phyloP scores from a whole-genome alignment of 2,329 filamentous ascomycete species.

The Pseudogymnoascus sp. region DNA sequence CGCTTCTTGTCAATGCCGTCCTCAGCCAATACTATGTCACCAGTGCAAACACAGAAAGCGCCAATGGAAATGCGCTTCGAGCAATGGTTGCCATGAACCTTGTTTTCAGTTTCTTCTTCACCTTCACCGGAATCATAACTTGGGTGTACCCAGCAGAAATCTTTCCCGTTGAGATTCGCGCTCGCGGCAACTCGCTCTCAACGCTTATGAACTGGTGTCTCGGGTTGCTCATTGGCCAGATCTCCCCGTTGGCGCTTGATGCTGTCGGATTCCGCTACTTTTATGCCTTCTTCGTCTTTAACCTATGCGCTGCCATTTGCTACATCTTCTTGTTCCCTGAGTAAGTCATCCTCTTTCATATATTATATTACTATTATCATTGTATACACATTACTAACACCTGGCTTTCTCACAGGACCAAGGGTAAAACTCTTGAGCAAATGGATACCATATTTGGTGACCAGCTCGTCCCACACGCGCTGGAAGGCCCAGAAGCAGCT shows the following conservation, averaged over 20 bases:
- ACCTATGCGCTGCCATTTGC: conserved; percentile 32
- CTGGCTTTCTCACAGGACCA: conserved; percentile 35
- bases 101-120: conserved; percentile 37
- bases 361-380: conserved; percentile 18
- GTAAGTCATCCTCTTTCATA: conserved; percentile 27
- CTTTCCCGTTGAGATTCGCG: conserved; percentile 48
- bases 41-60: conserved; percentile 32
- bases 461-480: conserved; percentile 29
- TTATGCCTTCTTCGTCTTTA: conserved; percentile 41
- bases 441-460: conserved; percentile 34
- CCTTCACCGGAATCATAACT: conserved; percentile 44
- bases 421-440: conserved; percentile 35
- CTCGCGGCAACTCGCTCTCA: conserved; percentile 54
- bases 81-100: conserved; percentile 51
- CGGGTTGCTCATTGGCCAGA: conserved; percentile 46
- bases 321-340: conserved; percentile 12
- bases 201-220: conserved; percentile 50
- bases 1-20: conserved; percentile 46
- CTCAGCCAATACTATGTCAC: conserved; percentile 36
- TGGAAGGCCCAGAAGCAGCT: conserved; percentile 27
- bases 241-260: conserved; percentile 47
- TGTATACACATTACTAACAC: conserved; percentile 16
- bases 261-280: conserved; percentile 42
- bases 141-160: conserved; percentile 52
- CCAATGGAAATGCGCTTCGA: conserved; percentile 35